These are phyloP conservation scores for Penicillium bovifimosum DNA, from an alignment of 495 filamentous ascomycete species.

Conservation along the genomic window DNA sequence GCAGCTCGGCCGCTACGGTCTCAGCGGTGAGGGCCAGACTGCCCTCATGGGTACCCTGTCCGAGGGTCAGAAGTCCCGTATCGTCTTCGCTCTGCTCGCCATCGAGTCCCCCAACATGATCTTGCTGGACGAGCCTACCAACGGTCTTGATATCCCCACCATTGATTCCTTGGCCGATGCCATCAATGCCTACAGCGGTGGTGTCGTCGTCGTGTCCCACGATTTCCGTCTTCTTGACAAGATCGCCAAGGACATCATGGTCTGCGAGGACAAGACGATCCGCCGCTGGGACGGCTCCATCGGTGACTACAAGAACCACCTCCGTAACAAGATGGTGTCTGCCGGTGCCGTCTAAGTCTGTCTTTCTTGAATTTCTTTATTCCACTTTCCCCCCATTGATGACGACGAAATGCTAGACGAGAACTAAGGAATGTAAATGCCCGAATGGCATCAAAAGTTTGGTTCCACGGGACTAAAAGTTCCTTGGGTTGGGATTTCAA, in stretches of 20 bases:
- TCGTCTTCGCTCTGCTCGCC: constrained; percentile 93
- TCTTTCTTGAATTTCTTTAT: constrained; percentile 7
- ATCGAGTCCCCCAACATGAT: constrained; percentile 98
- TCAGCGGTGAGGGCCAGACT: constrained; percentile 88
- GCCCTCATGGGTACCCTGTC: constrained; percentile 96
- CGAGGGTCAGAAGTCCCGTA: constrained; percentile 94
- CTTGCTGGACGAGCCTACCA: constrained; percentile 95
- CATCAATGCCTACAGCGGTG: constrained; percentile 91
- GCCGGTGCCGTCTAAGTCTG: constrained; percentile 43
- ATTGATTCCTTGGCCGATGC: constrained; percentile 97
- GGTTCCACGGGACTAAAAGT: constrained; percentile 10
- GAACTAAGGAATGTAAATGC: constrained; percentile 28
- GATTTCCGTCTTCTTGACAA: constrained; percentile 98
- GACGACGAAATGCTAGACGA: constrained; percentile 46
- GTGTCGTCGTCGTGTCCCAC: constrained; percentile 97
- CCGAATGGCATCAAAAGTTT: constrained; percentile 19
- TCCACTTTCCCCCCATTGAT: constrained; percentile 17
- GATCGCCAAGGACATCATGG: constrained; percentile 99
- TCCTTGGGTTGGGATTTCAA: constrained; percentile 10
- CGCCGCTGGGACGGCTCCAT: constrained; percentile 84
- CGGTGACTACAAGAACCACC: constrained; percentile 92
- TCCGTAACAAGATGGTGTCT: constrained; percentile 92
- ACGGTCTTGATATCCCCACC: constrained; percentile 98
- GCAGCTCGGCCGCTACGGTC: constrained; percentile 89
- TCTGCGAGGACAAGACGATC: constrained; percentile 95